phyloP scores from a whole-genome alignment of 1,139 yeast species.

The Yarrowia galli region DNA sequence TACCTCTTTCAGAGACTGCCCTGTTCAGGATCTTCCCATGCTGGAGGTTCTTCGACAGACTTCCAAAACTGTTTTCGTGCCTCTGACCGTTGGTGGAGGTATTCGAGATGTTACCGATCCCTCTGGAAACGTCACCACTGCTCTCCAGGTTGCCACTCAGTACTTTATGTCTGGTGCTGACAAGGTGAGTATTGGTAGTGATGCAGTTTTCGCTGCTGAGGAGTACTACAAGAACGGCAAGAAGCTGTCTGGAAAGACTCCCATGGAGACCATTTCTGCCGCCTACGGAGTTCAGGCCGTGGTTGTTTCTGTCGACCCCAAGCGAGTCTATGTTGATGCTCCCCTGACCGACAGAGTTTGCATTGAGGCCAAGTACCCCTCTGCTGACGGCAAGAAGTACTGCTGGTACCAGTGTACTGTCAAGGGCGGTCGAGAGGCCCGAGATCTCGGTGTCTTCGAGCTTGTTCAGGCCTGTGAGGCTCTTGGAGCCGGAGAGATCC shows the following conservation, averaged over 20 bases:
- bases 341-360: constrained; percentile 62
- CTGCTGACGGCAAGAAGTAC: constrained; percentile 85
- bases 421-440: constrained; percentile 91
- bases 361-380: constrained; percentile 63
- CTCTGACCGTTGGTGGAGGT: constrained; percentile 97
- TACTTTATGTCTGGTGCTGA: constrained; percentile 97
- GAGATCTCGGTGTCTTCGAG: constrained; percentile 91
- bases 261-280: constrained; percentile 88
- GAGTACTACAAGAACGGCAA: constrained; percentile 67
- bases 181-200: constrained; percentile 96
- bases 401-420: constrained; percentile 96
- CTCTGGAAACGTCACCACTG: constrained; percentile 70
- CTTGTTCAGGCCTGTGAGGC: constrained; percentile 87
- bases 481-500: constrained; percentile 95
- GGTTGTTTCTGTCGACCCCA: constrained; percentile 96
- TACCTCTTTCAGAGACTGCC: constrained; percentile 93
- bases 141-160: constrained; percentile 85
- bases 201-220: constrained; percentile 92
- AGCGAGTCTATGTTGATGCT: constrained; percentile 71
- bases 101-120: constrained; percentile 90
- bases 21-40: constrained; percentile 93
- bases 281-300: constrained; percentile 97
- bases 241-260: constrained; percentile 72
- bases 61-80: constrained; percentile 91
- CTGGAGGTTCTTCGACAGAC: constrained; percentile 81